These are phyloP conservation scores for Monosporascus sp. DNA, from an alignment of 2,329 filamentous ascomycete genomes.

Conservation along the genomic window DNA sequence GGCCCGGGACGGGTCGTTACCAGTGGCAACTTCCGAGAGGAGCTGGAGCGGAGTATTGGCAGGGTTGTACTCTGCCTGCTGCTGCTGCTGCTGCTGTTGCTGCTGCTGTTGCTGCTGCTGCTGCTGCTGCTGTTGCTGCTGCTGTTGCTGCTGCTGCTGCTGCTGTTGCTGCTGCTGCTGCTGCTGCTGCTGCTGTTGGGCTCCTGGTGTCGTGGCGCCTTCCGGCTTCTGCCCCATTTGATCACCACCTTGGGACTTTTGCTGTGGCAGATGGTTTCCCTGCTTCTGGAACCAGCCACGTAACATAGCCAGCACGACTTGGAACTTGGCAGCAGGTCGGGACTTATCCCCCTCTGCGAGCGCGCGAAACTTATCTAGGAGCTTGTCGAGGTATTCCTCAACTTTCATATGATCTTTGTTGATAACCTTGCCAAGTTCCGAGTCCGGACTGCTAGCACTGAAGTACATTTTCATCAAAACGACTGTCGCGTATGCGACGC, in stretches of 20 bases:
- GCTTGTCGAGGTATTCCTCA: conserved; percentile 61
- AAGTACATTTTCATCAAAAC: conserved; percentile 72
- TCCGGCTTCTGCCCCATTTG: conserved; percentile 1
- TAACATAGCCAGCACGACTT: conserved; percentile 66
- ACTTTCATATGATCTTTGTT: conserved; percentile 62
- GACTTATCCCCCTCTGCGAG: conserved; percentile 60
- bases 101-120: conserved; percentile 15
- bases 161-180: conserved; percentile 15
- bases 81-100: conserved; percentile 15
- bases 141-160: conserved; percentile 12
- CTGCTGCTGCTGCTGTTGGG: conserved; percentile 11
- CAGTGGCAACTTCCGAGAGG: conserved; percentile 52
- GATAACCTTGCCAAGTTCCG: conserved; percentile 66
- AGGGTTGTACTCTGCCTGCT: conserved; percentile 23
- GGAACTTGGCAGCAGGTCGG: conserved; percentile 64
- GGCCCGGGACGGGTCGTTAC: conserved; percentile 30
- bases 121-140: conserved; percentile 14
- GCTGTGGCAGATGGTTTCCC: conserved; percentile 14
- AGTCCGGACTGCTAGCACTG: conserved; percentile 57
- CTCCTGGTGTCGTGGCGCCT: conserved; percentile 3
- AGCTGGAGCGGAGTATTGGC: conserved; percentile 52
- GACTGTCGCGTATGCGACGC: conserved; percentile 66
- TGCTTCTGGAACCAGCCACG: conserved; percentile 63
- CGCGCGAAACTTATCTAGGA: conserved; percentile 63
- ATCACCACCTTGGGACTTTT: conserved; percentile 3